Base-by-base conservation (phyloP, 208 protist genomes). In the Wallacemonas sp. region DNA sequence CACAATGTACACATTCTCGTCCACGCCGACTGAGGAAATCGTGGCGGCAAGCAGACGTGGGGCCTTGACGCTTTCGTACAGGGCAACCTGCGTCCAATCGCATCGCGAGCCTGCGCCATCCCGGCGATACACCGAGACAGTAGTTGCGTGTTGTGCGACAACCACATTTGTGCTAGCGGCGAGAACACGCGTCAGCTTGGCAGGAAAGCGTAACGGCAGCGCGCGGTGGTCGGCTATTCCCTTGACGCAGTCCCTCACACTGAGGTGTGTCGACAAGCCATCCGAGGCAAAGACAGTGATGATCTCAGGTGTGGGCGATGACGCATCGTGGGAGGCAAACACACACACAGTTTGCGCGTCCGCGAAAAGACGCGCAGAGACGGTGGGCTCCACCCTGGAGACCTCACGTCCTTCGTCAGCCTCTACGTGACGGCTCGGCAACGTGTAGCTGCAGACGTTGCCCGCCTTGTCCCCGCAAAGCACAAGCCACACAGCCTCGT, bases 151-250 rank as follows among this genome's bases (percentile, higher is more conserved):
- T 64, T 81, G 69, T 34, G 70, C 74, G 11, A 91, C 76, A 24
- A 66, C 68, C 6, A 79, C 54, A 2, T 27, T 54, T 2, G 53
- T 33, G 12, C 70, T 70, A 15, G 66, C 68, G 21, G 71, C 62
- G 24, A 94, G 78, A 12, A 89, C 53, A 22, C 46, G 36, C 9
- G 81, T 82, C 14, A 77, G 60, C 12, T 84, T 76, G 36, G 71
- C 84, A 9, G 86, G 80, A 9, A 93, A 70, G 1, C 74, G 75
- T 17, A 93, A n/a, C n/a, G n/a, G n/a, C n/a, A n/a, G n/a, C n/a
- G n/a, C n/a, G n/a, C n/a, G n/a, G n/a, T n/a, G n/a, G n/a, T n/a
- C n/a, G n/a, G n/a, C n/a, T n/a, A n/a, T n/a, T n/a, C n/a, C n/a
- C n/a, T n/a, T n/a, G n/a, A n/a, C n/a, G n/a, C n/a, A n/a, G n/a